Evolutionary conservation across 257 asterid species (phyloP).

Genomic region (Rauvolfia tetraphylla): DNA sequence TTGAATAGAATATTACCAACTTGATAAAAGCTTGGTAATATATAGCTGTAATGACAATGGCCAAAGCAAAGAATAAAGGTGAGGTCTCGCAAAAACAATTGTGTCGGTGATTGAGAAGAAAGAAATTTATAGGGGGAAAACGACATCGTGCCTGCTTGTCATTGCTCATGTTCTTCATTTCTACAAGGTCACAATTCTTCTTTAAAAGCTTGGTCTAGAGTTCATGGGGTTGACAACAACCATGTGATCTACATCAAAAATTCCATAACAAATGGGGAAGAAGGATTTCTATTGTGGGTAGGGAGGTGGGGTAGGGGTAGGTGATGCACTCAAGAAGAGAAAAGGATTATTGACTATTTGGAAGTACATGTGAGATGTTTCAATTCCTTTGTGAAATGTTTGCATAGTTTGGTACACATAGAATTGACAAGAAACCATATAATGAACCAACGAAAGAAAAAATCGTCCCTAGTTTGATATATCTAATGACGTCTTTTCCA

Average conservation of each 20-base stretch:
- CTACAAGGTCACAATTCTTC: not conserved
- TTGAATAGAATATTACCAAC: not conserved
- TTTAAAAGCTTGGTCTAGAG: not conserved
- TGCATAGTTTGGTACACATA: not conserved
- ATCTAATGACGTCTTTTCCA: no score
- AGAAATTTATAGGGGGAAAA: not conserved
- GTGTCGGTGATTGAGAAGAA: constrained; percentile 29
- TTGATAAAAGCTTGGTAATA: not conserved
- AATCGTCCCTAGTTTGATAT: no score
- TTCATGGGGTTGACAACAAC: no score
- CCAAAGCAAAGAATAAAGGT: constrained; percentile 21
- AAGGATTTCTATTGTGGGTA: no score
- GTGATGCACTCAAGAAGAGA: no score
- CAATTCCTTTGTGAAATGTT: not conserved
- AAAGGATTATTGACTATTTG: no score
- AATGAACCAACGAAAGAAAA: not conserved
- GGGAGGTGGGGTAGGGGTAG: no score
- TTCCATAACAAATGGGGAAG: not conserved
- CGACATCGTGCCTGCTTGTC: constrained; percentile 10
- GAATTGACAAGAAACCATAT: not conserved
- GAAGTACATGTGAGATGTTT: constrained; percentile 3
- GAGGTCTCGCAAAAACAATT: constrained; percentile 6
- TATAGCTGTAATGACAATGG: constrained; percentile 11
- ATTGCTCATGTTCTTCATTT: not conserved
- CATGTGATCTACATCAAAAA: not conserved